These are phyloP conservation scores for Quercus variabilis DNA, from an alignment of 306 rosid genomes.

Conservation along the genomic window DNA sequence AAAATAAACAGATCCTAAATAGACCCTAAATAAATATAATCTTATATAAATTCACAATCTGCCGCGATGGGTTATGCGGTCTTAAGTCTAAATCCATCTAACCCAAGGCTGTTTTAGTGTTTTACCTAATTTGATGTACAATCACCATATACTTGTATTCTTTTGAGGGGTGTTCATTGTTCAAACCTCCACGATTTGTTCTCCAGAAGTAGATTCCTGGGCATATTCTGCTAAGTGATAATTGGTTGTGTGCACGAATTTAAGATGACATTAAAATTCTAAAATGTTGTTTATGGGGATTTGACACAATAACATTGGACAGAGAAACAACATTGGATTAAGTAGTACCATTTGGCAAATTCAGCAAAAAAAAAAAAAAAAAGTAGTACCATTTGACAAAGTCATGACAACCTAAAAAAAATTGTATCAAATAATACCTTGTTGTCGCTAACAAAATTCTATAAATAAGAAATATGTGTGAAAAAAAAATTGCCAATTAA, in stretches of 20 bases:
- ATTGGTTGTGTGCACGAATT: background rate
- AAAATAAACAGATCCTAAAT: too few relatives aligned
- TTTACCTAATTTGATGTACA: too few relatives aligned
- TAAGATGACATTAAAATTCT: background rate
- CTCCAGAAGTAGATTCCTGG: background rate
- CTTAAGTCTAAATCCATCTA: background rate
- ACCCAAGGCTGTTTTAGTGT: background rate
- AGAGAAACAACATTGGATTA: background rate
- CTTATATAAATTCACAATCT: background rate
- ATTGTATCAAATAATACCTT: too few relatives aligned
- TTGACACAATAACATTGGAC: background rate
- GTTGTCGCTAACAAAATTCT: fast-evolving
- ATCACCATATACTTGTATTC: too few relatives aligned
- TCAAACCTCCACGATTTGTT: background rate
- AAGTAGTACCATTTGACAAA: background rate
- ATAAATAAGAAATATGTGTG: too few relatives aligned
- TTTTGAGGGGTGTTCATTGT: too few relatives aligned
- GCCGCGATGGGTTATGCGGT: background rate
- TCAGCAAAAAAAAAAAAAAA: too few relatives aligned
- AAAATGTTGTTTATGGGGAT: background rate
- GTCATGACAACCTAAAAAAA: background rate
- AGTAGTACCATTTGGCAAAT: background rate
- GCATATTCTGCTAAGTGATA: background rate
- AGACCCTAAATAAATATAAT: background rate
- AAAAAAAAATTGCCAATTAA: too few relatives aligned